A percentile compares a stretch with the other conserved stretches of the same genome.
Evolutionary conservation across 192 early-diverging fungal genomes (phyloP).

Genomic region (Tieghemiomyces parasiticus): DNA sequence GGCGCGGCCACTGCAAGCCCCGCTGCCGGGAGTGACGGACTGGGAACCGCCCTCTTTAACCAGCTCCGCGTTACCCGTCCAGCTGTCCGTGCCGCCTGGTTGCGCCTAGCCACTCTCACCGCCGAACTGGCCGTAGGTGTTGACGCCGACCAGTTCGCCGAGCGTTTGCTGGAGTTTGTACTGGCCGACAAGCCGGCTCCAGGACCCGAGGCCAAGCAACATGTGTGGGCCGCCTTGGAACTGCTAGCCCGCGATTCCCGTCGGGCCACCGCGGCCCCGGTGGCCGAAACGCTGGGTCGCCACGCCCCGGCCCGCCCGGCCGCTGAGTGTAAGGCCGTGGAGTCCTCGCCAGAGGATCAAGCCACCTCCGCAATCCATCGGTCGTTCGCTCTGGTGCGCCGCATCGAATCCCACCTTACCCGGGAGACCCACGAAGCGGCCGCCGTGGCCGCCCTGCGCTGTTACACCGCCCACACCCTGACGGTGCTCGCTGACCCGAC

Average conservation of each 20-base stretch:
- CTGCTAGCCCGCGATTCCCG: neutral
- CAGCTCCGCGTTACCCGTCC: neutral
- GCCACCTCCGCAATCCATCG: too few species aligned
- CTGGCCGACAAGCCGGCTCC: neutral
- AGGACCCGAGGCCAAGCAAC: neutral
- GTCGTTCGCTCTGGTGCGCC: neutral
- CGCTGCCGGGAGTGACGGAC: neutral
- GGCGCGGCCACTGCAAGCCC: too few species aligned
- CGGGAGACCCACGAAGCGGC: conserved; percentile 5
- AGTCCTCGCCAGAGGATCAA: too few species aligned
- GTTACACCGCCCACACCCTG: conserved; percentile 1
- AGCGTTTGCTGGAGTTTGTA: neutral
- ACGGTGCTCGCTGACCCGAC: neutral
- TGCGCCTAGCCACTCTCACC: neutral
- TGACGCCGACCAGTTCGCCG: neutral
- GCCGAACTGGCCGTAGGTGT: neutral
- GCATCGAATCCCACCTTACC: neutral
- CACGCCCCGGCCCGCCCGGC: neutral
- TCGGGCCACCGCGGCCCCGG: too few species aligned
- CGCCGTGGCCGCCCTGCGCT: neutral
- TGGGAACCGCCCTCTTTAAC: neutral
- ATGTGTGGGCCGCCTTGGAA: neutral
- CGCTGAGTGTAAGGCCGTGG: too few species aligned
- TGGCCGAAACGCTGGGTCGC: neutral
- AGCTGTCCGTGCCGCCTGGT: neutral